These are phyloP conservation scores for Pyricularia sp. DNA, from an alignment of 2,329 filamentous ascomycete genomes.

Conservation along the genomic window DNA sequence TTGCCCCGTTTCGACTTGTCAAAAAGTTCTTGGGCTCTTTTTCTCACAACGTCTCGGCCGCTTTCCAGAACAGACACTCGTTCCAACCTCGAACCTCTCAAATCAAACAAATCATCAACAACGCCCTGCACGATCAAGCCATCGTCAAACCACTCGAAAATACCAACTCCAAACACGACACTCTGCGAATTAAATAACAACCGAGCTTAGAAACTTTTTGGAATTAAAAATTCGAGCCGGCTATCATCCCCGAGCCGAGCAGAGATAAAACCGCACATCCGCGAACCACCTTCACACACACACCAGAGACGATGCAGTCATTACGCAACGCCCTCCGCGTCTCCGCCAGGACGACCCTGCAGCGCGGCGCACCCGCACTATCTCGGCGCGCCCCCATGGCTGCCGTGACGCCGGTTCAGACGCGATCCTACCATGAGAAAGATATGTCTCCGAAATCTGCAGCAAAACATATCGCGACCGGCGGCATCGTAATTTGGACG, in stretches of 20 bases:
- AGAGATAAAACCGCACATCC: neutral
- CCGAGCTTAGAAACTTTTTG: no score
- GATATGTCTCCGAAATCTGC: constrained; percentile 10
- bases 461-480: constrained; percentile 1
- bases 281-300: neutral
- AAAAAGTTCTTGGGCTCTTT: neutral
- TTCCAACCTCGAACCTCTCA: neutral
- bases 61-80: neutral
- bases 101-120: neutral
- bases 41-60: neutral
- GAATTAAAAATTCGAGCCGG: neutral
- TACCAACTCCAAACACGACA: neutral
- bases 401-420: constrained; percentile 8
- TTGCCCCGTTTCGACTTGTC: constrained; percentile 1
- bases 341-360: constrained; percentile 10
- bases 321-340: constrained; percentile 5
- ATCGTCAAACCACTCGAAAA: neutral
- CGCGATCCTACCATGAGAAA: constrained; percentile 16
- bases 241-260: neutral
- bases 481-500: neutral
- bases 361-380: constrained; percentile 3
- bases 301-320: constrained; percentile 1
- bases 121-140: neutral
- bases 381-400: constrained; percentile 8
- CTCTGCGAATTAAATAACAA: neutral